These are phyloP conservation scores for Alternaria ethzedia DNA, from an alignment of 2,329 filamentous ascomycete genomes.

Conservation along the genomic window DNA sequence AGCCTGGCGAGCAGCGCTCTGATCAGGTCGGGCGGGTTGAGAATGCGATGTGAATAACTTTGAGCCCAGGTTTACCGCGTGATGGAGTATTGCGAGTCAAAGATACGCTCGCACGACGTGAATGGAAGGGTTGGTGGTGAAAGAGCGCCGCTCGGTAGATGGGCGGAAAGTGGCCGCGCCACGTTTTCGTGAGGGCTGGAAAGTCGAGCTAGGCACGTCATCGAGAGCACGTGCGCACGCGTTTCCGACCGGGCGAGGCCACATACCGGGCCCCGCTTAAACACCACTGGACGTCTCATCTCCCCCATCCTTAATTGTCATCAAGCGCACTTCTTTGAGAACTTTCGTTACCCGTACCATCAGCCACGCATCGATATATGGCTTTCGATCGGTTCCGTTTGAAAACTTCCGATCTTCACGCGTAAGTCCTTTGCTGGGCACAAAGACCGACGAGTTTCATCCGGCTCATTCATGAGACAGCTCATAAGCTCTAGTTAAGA, in stretches of 20 bases:
- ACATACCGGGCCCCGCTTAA: not conserved
- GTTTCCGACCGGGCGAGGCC: not conserved
- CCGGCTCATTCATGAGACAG: not conserved
- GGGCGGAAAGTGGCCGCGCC: not conserved
- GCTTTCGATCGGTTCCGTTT: not conserved
- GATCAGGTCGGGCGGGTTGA: not conserved
- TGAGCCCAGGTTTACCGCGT: not conserved
- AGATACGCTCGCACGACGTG: not conserved
- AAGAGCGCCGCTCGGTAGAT: not conserved
- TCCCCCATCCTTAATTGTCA: not conserved
- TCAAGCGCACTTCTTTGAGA: not conserved
- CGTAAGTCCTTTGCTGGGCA: not conserved
- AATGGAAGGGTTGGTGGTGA: not conserved
- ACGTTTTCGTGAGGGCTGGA: not conserved
- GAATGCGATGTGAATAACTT: not conserved
- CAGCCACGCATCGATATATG: not conserved
- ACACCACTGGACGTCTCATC: not conserved
- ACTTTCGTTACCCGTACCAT: not conserved
- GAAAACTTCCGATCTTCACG: not conserved
- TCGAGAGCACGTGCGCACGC: not conserved
- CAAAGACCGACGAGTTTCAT: not conserved
- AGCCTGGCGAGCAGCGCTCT: not conserved
- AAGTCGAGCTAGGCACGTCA: not conserved
- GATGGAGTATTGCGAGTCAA: not conserved
- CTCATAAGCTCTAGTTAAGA: not conserved